Evolutionary conservation across 2,329 filamentous ascomycete species (phyloP).

Genomic region (Aphanocladium album): DNA sequence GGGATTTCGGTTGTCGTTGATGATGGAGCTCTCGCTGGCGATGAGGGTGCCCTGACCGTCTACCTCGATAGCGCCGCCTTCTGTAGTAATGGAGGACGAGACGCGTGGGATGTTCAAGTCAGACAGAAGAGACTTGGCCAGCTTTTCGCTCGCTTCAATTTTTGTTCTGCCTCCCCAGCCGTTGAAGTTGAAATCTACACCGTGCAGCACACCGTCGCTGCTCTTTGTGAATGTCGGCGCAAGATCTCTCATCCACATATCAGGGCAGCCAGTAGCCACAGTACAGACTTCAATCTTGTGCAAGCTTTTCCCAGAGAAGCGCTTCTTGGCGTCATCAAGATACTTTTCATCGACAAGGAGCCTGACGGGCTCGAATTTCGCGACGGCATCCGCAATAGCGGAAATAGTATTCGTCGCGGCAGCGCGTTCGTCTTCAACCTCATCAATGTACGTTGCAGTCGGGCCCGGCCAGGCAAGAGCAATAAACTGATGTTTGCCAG

Average conservation of each 20-base stretch:
- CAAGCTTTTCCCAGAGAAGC: background rate
- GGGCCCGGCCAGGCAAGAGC: background rate
- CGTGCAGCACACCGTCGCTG: background rate
- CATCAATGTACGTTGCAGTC: background rate
- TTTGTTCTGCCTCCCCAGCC: background rate
- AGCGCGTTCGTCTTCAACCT: background rate
- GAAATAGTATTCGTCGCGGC: background rate
- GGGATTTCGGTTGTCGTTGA: slow-evolving; percentile 15
- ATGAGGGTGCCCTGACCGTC: slow-evolving; percentile 14
- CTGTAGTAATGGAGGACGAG: background rate
- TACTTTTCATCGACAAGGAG: background rate
- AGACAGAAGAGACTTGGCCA: background rate
- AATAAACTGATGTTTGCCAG: background rate
- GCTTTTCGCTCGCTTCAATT: background rate
- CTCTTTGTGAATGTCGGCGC: slow-evolving; percentile 6
- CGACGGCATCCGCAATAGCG: slow-evolving; percentile 1
- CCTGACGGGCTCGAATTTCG: background rate
- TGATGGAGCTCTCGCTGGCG: slow-evolving; percentile 9
- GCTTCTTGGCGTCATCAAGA: background rate
- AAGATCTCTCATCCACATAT: slow-evolving; percentile 14
- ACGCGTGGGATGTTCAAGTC: background rate
- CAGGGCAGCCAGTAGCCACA: background rate
- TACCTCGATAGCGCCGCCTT: slow-evolving; percentile 14
- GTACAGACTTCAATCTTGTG: background rate
- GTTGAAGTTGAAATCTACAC: slow-evolving; percentile 13